phyloP scores from a whole-genome alignment of 2,329 filamentous ascomycete genomes.

The Daldinia eschscholtzii region DNA sequence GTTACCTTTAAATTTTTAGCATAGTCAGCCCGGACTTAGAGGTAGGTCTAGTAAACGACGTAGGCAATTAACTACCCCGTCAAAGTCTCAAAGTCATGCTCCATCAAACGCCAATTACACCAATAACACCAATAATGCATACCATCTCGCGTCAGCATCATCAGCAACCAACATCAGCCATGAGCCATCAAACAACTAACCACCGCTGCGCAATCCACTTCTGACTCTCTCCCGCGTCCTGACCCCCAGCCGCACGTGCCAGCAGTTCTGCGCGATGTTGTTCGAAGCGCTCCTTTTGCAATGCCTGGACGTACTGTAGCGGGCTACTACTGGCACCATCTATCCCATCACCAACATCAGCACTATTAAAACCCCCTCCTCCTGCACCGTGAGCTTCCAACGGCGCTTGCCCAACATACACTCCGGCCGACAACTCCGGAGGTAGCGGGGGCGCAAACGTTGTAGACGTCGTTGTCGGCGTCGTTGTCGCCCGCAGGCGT shows the following conservation, averaged over 20 bases:
- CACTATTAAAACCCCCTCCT: background rate
- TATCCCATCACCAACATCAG: background rate
- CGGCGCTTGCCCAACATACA: constrained; percentile 11
- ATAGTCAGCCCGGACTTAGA: too few relatives aligned
- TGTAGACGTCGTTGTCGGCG: too few relatives aligned
- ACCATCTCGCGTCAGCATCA: background rate
- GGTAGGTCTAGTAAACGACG: too few relatives aligned
- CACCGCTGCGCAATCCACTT: constrained; percentile 57
- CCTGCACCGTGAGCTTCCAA: background rate
- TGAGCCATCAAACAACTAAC: constrained; percentile 50
- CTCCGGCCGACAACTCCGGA: constrained; percentile 43
- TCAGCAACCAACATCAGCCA: background rate
- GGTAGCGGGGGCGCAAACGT: constrained; percentile 52
- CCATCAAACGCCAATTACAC: background rate
- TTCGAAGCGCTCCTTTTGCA: constrained; percentile 61
- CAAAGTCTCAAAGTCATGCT: background rate
- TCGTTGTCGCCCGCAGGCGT: too few relatives aligned
- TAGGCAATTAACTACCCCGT: too few relatives aligned
- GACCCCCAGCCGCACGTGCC: constrained; percentile 55
- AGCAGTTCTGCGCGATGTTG: constrained; percentile 59
- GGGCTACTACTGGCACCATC: constrained; percentile 50
- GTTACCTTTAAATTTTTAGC: too few relatives aligned
- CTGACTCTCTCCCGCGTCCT: constrained; percentile 53
- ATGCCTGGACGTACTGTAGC: constrained; percentile 62
- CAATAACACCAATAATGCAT: background rate